phyloP scores from a whole-genome alignment of 306 rosid species.

The Sechiopsis laciniata region DNA sequence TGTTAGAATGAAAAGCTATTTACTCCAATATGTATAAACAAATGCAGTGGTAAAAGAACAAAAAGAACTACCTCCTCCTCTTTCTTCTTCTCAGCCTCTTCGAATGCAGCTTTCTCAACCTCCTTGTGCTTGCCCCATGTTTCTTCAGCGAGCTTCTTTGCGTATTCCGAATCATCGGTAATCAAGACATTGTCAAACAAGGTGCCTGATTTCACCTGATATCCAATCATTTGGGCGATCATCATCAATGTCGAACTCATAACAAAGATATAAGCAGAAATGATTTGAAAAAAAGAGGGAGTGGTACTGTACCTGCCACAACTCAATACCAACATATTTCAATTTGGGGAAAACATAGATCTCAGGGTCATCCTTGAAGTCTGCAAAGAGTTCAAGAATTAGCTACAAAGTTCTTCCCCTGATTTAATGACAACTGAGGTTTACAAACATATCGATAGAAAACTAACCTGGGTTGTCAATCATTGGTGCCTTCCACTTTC shows the following conservation, averaged over 20 bases:
- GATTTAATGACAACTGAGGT: not conserved
- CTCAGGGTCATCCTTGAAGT: constrained; percentile 89
- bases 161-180: constrained; percentile 84
- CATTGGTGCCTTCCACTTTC: constrained; percentile 96
- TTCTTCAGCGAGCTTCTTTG: constrained; percentile 83
- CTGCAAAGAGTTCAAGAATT: constrained; percentile 31
- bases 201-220: constrained; percentile 98
- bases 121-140: constrained; percentile 96
- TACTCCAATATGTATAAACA: too few species aligned
- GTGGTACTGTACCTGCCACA: constrained; percentile 93
- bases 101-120: constrained; percentile 95
- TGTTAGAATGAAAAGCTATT: too few species aligned
- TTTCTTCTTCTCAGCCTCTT: constrained; percentile 78
- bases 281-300: not conserved
- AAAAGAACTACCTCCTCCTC: constrained; percentile 61
- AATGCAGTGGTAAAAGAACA: not conserved
- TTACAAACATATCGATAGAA: constrained; percentile 10
- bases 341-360: constrained; percentile 83
- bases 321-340: constrained; percentile 92
- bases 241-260: constrained; percentile 23
- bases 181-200: constrained; percentile 79
- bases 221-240: constrained; percentile 13
- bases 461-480: constrained; percentile 89
- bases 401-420: not conserved
- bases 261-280: not conserved